A percentile compares a stretch with the other conserved stretches of the same genome.
phyloP scores from a whole-genome alignment of 2,329 filamentous ascomycete species.

The Sporothrix mexicana region DNA sequence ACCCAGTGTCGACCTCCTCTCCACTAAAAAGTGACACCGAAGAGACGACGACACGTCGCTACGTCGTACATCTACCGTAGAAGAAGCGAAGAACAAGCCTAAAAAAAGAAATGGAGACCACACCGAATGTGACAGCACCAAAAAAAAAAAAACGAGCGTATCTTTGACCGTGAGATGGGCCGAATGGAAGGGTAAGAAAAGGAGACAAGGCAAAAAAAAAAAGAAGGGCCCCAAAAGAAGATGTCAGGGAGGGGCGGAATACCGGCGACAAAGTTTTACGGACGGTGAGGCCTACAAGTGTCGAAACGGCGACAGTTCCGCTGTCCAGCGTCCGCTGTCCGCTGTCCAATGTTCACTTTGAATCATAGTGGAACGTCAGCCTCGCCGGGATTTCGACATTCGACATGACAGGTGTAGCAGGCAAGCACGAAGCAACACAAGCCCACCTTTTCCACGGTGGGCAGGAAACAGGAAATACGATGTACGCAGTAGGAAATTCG shows the following conservation, averaged over 20 bases:
- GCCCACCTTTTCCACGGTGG: too few species aligned
- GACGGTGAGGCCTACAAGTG: neutral
- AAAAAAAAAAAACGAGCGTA: neutral
- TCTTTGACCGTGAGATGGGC: neutral
- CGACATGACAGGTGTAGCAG: too few species aligned
- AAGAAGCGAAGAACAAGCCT: too few species aligned
- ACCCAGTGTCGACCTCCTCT: neutral
- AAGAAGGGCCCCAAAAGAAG: neutral
- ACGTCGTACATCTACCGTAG: too few species aligned
- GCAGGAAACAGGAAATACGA: too few species aligned
- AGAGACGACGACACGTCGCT: neutral
- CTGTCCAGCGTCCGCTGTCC: too few species aligned
- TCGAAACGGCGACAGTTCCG: neutral
- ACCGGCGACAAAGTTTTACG: neutral
- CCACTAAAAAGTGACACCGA: slow-evolving; percentile 8
- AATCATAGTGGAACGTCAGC: slow-evolving; percentile 1
- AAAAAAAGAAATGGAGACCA: neutral
- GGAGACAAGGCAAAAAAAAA: neutral
- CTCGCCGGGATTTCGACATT: neutral
- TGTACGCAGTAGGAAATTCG: neutral
- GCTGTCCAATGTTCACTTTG: neutral
- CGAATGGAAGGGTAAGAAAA: neutral
- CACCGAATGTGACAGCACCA: slow-evolving; percentile 2
- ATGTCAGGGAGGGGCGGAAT: neutral
- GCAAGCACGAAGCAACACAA: too few species aligned